Evolutionary conservation across 345 rosid species (phyloP).

Genomic region (Linum tenue): DNA sequence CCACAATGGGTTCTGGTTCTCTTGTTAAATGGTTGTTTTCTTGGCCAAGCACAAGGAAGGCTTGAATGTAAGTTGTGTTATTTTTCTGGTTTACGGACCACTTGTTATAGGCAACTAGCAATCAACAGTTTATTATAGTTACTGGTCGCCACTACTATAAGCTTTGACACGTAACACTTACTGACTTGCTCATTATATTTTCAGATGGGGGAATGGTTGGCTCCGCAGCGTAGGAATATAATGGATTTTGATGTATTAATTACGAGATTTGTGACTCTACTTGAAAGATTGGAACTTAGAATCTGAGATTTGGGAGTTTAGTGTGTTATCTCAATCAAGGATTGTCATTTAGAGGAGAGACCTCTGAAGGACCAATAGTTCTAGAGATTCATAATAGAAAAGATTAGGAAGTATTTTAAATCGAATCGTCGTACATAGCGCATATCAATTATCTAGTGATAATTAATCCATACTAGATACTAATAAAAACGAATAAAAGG

Average conservation of each 20-base stretch:
- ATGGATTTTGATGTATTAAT: slow-evolving; percentile 69
- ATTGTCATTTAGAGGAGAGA: no score
- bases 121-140: neutral
- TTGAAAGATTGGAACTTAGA: no score
- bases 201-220: slow-evolving; percentile 45
- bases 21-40: slow-evolving; percentile 73
- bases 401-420: no score
- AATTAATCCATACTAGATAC: no score
- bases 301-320: no score
- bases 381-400: no score
- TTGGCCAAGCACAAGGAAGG: slow-evolving; percentile 77
- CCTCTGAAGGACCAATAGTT: no score
- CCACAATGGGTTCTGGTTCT: slow-evolving; percentile 91
- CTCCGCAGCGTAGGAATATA: slow-evolving; percentile 36
- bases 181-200: slow-evolving; percentile 1
- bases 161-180: neutral
- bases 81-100: neutral
- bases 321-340: no score
- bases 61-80: slow-evolving; percentile 46
- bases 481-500: no score
- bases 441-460: no score
- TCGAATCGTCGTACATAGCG: no score
- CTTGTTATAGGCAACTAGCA: neutral
- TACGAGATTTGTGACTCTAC: slow-evolving; percentile 26
- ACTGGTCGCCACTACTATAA: neutral